Conservation (phyloP, 768 basidiomycete species). For the Podaxis sp. region DNA sequence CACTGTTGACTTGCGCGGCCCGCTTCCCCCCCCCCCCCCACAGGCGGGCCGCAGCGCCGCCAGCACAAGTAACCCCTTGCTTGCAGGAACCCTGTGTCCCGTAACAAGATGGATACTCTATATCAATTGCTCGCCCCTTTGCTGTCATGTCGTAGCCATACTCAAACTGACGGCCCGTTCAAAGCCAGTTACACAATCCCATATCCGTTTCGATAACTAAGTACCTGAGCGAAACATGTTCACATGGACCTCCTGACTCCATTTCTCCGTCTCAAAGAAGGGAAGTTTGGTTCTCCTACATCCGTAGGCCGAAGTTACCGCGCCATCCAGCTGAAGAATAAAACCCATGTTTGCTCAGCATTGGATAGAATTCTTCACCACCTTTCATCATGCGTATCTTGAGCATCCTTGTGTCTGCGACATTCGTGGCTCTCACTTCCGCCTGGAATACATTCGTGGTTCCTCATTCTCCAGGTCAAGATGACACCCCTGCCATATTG, state of each 20-base stretch:
- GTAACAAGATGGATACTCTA: too few species aligned
- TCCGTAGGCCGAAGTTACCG: slow-evolving; percentile 2
- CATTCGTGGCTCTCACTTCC: slow-evolving; percentile 9
- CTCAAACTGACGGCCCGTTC: too few species aligned
- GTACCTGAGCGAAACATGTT: background rate
- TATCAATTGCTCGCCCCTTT: too few species aligned
- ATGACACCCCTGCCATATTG: slow-evolving; percentile 48
- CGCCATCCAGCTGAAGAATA: background rate
- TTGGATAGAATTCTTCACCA: background rate
- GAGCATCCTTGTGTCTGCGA: background rate
- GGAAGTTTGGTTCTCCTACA: background rate
- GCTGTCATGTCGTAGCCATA: too few species aligned
- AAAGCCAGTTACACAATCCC: too few species aligned
- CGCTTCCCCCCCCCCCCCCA: too few species aligned
- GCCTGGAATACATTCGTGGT: slow-evolving; percentile 50
- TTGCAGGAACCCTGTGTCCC: too few species aligned
- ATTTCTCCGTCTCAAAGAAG: background rate
- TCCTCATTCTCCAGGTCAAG: slow-evolving; percentile 39
- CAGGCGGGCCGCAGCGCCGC: too few species aligned
- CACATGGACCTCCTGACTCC: background rate
- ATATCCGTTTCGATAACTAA: too few species aligned
- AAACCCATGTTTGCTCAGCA: background rate
- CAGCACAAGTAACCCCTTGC: too few species aligned
- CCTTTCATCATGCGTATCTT: background rate
- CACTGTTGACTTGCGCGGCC: too few species aligned